Evolutionary conservation across 2,329 filamentous ascomycete species (phyloP).

Genomic region (Emericellopsis cladophorae): DNA sequence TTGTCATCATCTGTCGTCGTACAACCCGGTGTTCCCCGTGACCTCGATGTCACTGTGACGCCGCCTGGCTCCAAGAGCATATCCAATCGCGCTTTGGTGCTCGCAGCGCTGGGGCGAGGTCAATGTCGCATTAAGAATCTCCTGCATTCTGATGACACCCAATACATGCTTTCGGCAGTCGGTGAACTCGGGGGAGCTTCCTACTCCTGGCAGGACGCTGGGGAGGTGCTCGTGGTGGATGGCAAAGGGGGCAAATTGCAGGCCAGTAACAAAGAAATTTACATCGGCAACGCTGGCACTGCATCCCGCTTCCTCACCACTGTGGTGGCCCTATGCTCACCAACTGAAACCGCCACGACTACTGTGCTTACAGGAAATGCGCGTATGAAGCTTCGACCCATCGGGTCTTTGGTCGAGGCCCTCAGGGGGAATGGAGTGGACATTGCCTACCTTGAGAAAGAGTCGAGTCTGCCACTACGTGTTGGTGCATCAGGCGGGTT

Average conservation of each 20-base stretch:
- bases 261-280: conserved; percentile 66
- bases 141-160: conserved; percentile 90
- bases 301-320: conserved; percentile 92
- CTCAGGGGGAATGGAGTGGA: conserved; percentile 76
- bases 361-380: conserved; percentile 87
- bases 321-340: conserved; percentile 70
- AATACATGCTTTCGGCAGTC: conserved; percentile 94
- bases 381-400: conserved; percentile 91
- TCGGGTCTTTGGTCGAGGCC: conserved; percentile 85
- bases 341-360: conserved; percentile 43
- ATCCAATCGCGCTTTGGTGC: conserved; percentile 87
- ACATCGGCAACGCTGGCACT: conserved; percentile 92
- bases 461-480: conserved; percentile 71
- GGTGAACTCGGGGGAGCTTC: conserved; percentile 71
- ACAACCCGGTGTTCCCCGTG: conserved; percentile 54
- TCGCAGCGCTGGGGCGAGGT: conserved; percentile 80
- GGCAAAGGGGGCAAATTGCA: conserved; percentile 80
- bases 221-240: conserved; percentile 78
- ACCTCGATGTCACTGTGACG: conserved; percentile 59
- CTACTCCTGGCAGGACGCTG: conserved; percentile 88
- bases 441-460: conserved; percentile 73
- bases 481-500: conserved; percentile 76
- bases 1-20: conserved; percentile 71
- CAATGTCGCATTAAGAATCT: conserved; percentile 83
- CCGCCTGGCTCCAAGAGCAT: conserved; percentile 97